phyloP scores from a whole-genome alignment of 208 protist species.

The Trypanosoma melophagium region DNA sequence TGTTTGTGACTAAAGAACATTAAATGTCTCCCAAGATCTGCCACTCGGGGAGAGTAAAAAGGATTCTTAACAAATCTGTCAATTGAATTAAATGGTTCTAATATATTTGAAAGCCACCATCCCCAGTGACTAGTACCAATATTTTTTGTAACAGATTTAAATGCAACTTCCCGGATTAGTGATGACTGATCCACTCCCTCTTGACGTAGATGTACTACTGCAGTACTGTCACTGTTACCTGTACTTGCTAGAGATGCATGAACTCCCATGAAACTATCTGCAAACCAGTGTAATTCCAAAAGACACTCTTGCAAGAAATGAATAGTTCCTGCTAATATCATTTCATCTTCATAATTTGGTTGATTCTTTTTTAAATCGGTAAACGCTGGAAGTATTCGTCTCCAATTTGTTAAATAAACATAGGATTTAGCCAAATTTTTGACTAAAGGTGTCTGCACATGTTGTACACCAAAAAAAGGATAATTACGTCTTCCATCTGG shows the following conservation, averaged over 20 bases:
- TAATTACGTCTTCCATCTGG: conserved; percentile 76
- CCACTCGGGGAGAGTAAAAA: conserved; percentile 84
- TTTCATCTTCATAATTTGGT: conserved; percentile 71
- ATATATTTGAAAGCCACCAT: conserved; percentile 76
- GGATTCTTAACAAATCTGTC: conserved; percentile 87
- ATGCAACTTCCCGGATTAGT: conserved; percentile 84
- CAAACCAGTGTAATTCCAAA: conserved; percentile 57
- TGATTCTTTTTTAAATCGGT: conserved; percentile 32
- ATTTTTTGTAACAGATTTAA: conserved; percentile 78
- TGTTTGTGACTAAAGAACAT: conserved; percentile 91
- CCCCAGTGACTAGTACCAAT: conserved; percentile 90
- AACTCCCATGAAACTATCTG: conserved; percentile 55
- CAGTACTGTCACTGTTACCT: conserved; percentile 34
- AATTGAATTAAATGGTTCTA: conserved; percentile 59
- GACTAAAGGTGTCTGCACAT: conserved; percentile 85
- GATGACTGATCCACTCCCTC: conserved; percentile 67
- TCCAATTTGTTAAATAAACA: conserved; percentile 71
- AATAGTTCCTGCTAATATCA: conserved; percentile 72
- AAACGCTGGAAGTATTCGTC: conserved; percentile 60
- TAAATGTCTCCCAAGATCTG: conserved; percentile 84
- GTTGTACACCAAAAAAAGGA: conserved; percentile 82
- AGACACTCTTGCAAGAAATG: conserved; percentile 77
- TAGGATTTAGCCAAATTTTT: conserved; percentile 70
- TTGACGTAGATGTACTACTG: conserved; percentile 72
- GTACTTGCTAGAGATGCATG: conserved; percentile 62